Evolutionary conservation across 192 early-diverging fungal species (phyloP).

Genomic region (Radiomyces spectabilis): DNA sequence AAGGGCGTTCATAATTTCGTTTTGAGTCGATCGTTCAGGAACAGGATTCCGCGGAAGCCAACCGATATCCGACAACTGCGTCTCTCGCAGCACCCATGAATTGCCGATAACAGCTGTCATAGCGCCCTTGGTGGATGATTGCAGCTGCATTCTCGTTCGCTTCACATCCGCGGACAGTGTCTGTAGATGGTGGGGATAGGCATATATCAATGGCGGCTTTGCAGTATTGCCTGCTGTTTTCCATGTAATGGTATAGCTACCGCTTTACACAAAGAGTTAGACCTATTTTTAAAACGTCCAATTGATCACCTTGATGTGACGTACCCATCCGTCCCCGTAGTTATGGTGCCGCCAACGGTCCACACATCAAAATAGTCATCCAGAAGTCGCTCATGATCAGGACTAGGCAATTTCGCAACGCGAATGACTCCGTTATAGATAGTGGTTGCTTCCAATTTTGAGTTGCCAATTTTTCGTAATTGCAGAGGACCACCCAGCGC

Average conservation of each 20-base stretch:
- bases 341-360: constrained; percentile 13
- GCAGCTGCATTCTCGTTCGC: constrained; percentile 8
- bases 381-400: constrained; percentile 2
- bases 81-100: constrained; percentile 19
- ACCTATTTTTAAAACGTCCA: too few species aligned
- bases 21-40: constrained; percentile 1
- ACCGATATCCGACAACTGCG: background rate
- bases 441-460: constrained; percentile 4
- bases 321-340: constrained; percentile 9
- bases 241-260: constrained; percentile 23
- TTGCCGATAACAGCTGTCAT: constrained; percentile 25
- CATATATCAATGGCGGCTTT: constrained; percentile 15
- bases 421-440: constrained; percentile 21
- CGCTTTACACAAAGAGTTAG: too few species aligned
- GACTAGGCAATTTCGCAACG: constrained; percentile 15
- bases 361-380: constrained; percentile 15
- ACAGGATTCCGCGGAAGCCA: constrained; percentile 19
- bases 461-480: background rate
- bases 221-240: constrained; percentile 1
- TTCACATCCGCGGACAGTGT: background rate
- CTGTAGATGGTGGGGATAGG: constrained; percentile 19
- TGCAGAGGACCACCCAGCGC: constrained; percentile 14
- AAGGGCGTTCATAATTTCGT: constrained; percentile 16
- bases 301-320: too few species aligned
- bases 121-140: constrained; percentile 20